Conservation (phyloP, 768 basidiomycete species). For the Dioszegia hungarica region DNA sequence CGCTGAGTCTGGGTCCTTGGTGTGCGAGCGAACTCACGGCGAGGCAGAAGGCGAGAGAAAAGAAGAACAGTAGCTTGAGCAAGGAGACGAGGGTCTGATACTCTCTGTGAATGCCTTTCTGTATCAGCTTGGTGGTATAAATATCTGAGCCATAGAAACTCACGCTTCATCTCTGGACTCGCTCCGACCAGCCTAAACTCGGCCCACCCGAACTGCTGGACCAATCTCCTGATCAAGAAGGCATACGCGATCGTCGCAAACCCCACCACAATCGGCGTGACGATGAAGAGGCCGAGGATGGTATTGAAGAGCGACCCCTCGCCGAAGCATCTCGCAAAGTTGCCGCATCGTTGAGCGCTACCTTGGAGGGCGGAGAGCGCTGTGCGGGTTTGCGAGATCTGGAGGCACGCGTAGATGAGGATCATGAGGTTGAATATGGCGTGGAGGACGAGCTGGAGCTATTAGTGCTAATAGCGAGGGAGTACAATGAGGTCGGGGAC, state of each 20-base stretch:
- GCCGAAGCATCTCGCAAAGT: slow-evolving; percentile 22
- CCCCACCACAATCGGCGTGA: slow-evolving; percentile 32
- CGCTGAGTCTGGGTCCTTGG: background rate
- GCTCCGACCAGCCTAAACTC: slow-evolving; percentile 37
- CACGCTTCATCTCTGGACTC: slow-evolving; percentile 29
- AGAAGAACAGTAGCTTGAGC: slow-evolving; percentile 34
- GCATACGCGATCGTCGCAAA: slow-evolving; percentile 22
- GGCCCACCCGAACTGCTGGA: slow-evolving; percentile 32
- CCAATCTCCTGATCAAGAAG: slow-evolving; percentile 13
- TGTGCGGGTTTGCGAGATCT: slow-evolving; percentile 33
- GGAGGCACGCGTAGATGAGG: slow-evolving; percentile 30
- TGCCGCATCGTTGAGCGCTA: slow-evolving; percentile 16
- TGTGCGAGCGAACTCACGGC: slow-evolving; percentile 31
- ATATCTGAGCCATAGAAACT: slow-evolving; percentile 8
- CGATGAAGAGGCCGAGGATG: slow-evolving; percentile 28
- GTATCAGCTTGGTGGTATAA: slow-evolving; percentile 1
- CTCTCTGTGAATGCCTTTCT: slow-evolving; percentile 26
- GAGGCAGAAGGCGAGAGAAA: slow-evolving; percentile 31
- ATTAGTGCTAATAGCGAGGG: background rate
- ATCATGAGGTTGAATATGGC: slow-evolving; percentile 30
- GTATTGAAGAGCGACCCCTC: slow-evolving; percentile 22
- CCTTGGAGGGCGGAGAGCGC: slow-evolving; percentile 16
- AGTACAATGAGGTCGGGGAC: background rate
- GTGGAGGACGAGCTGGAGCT: slow-evolving; percentile 26
- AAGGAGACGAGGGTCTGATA: slow-evolving; percentile 35